phyloP scores from a whole-genome alignment of 345 rosid species.

The Eucalyptus sp. region DNA sequence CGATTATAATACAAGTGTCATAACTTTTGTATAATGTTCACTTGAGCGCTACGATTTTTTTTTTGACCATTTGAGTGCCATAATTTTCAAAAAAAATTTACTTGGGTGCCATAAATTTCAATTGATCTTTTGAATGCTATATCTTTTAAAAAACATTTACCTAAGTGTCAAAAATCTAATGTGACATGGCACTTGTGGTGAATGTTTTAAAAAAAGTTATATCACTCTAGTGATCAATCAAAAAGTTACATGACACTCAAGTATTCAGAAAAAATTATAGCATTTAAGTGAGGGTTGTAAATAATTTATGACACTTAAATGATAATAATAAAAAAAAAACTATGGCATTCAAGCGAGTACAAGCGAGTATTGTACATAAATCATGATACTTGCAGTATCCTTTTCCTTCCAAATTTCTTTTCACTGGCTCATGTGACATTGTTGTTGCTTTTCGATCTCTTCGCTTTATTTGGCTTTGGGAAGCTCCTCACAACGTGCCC shows the following conservation, averaged over 20 bases:
- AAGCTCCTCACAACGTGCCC: neutral
- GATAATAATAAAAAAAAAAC: too few species aligned
- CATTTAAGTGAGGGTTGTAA: neutral
- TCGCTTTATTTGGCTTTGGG: neutral
- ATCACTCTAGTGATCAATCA: neutral
- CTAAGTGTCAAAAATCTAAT: too few species aligned
- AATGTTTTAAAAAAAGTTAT: too few species aligned
- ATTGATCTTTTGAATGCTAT: too few species aligned
- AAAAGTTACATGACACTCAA: too few species aligned
- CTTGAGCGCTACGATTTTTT: too few species aligned
- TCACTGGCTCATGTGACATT: neutral
- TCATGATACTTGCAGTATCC: neutral
- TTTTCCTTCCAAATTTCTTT: neutral
- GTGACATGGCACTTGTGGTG: neutral
- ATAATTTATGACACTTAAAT: neutral
- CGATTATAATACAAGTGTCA: too few species aligned
- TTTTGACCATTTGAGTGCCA: too few species aligned
- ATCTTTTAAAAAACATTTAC: too few species aligned
- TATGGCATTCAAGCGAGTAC: neutral
- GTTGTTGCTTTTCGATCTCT: neutral
- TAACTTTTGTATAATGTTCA: too few species aligned
- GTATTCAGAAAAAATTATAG: neutral
- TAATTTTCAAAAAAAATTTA: too few species aligned
- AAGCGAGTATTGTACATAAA: neutral
- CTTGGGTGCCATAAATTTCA: too few species aligned